Base-by-base conservation (phyloP, 345 rosid genomes). In the Eucalyptus dawsonii region DNA sequence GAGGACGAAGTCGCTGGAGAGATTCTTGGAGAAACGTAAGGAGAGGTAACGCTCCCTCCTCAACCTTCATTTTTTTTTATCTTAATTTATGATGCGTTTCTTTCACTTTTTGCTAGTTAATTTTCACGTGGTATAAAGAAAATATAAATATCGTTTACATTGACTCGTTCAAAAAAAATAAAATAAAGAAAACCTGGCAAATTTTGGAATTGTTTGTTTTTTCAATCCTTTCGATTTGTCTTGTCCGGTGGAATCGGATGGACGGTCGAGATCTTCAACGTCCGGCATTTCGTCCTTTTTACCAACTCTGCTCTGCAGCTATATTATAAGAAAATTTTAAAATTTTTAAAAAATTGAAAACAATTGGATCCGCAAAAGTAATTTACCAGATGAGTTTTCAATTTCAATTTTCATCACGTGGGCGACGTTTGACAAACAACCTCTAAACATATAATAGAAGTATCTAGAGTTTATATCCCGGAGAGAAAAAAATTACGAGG, bases 11-110 rank as follows among this genome's bases (percentile, higher is more conserved):
- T 98, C 99, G 53, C 92, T 98, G 86, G 95, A 94, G 94, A 94
- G 97, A 89, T 98, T 98, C 90, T 91, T 97, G 53, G 98, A 95
- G 94, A 97, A 96, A 91, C 99, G 99, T 49, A 98, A 95, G 89
- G 98, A 94, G 91, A 96, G 99, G 99, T 97, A 94, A 92, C 50
- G 10, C 25, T 8, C 13, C 44, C 86, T 4, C 47, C 17, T 58
- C 47, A 40, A 86, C 40, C 44, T 22, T 42, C 14, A 42, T 42
- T 42, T 42, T 31, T 67, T n/a, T 7, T 51, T 51, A n/a, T 16
- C 9, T 51, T 27, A 4, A 17, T 69, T 69, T 8, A 34, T 69
- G 34, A n/a, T 76, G 13, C 50, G 25, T 58, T 88, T 7, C 51
- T 67, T 50, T 80, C 65, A 58, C 49, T 54, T 91, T 80, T 88